Evolutionary conservation across 176 grass and related monocot species (phyloP).

Genomic region (Aegilops tauschii): DNA sequence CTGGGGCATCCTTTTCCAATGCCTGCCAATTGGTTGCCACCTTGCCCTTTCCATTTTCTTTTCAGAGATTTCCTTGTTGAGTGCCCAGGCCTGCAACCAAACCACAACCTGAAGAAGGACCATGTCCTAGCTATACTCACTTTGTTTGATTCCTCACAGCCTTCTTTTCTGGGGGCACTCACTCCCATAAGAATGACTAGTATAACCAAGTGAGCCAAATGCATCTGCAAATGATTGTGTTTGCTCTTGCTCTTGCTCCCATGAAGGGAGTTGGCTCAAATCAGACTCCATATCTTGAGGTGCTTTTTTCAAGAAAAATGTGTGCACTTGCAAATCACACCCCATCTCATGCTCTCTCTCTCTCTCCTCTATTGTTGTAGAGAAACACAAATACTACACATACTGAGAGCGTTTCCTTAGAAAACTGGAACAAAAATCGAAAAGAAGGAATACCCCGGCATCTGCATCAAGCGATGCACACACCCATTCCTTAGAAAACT

Average conservation of each 20-base stretch:
- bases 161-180: constrained; percentile 16
- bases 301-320: neutral
- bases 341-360: neutral
- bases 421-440: neutral
- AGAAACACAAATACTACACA: neutral
- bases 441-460: no score
- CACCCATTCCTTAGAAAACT: neutral
- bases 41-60: constrained; percentile 39
- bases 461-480: no score
- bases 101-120: constrained; percentile 31
- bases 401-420: neutral
- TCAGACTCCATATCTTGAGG: neutral
- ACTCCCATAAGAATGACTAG: constrained; percentile 28
- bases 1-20: constrained; percentile 45
- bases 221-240: constrained; percentile 34
- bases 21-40: constrained; percentile 18
- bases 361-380: neutral
- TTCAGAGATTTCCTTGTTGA: constrained; percentile 3
- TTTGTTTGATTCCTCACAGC: constrained; percentile 40
- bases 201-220: constrained; percentile 22
- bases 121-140: constrained; percentile 5
- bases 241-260: neutral
- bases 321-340: neutral
- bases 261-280: constrained; percentile 13
- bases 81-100: neutral